Base-by-base conservation (phyloP, 257 asterid species). In the Salvia rosmarinus region DNA sequence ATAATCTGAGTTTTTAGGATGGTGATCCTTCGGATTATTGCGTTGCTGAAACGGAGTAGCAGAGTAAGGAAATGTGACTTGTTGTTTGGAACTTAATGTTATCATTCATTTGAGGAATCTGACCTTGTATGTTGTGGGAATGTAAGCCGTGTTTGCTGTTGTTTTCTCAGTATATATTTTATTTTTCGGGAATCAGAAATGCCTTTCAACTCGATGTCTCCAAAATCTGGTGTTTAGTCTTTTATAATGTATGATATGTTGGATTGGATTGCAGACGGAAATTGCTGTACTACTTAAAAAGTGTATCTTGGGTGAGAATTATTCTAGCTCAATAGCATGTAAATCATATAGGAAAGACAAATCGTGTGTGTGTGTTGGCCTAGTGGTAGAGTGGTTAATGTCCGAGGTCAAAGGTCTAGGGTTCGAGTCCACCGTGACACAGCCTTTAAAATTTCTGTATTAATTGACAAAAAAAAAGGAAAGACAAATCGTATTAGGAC, bases 31-130 rank as follows among this genome's bases (percentile, higher is more conserved):
- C 37, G 49, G 73, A 61, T 73, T 47, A 21, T 58, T 8, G 35
- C 57, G 52, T 71, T 50, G 78, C 70, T 55, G 46, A 28, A 35
- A 34, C 42, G 30, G 25, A 32, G 58, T 56, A 52, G 65, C 35
- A 66, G 50, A 55, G 78, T 58, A 35, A 73, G 82, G 68, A 28
- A 70, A 67, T 60, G 67, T 62, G 32, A 43, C 3, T 13, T 51
- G 12, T n/a, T 64, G 25, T 51, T 42, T 57, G 70, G 54, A 67
- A 19, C 49, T 25, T 57, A 20, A 44, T 68, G 65, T 55, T 70
- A 39, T 10, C 0, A 52, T 28, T 64, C 52, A 76, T 76, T 68
- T 19, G 28, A 32, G 68, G 39, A 32, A 58, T 77, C 49, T 32
- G 21, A 57, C 46, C 23, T 32, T 59, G 65, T 34, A 30, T 59